phyloP scores from a whole-genome alignment of 2,329 filamentous ascomycete genomes.

The Cordyceps cicadae region DNA sequence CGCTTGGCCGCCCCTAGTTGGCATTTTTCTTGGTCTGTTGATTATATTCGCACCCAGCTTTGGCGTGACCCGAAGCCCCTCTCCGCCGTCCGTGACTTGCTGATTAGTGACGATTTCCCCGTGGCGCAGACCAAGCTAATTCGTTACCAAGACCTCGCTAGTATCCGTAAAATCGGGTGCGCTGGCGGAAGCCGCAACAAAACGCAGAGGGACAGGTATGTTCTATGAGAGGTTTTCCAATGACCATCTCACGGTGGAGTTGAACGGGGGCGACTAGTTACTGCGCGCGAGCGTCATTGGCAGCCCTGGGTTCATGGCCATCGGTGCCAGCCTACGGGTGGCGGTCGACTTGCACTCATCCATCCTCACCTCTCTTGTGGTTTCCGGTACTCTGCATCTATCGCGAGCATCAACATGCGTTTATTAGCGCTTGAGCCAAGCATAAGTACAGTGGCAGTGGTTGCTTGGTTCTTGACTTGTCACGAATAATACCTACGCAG shows the following conservation, averaged over 20 bases:
- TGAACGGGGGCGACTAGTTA: neutral
- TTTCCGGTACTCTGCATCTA: neutral
- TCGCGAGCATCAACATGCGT: neutral
- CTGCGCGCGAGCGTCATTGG: neutral
- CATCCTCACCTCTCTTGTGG: neutral
- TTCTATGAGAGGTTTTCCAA: constrained; percentile 2
- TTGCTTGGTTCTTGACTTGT: neutral
- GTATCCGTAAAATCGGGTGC: neutral
- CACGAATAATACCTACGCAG: neutral
- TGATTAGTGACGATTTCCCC: neutral
- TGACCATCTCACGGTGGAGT: neutral
- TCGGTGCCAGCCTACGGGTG: neutral
- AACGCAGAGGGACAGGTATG: neutral
- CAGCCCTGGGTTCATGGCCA: neutral
- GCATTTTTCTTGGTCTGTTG: neutral
- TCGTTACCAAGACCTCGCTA: neutral
- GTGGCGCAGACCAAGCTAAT: constrained; percentile 1
- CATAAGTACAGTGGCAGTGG: neutral
- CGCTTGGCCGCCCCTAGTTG: neutral
- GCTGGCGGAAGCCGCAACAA: neutral
- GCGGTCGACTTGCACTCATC: neutral
- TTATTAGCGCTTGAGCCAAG: neutral
- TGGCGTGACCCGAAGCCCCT: neutral
- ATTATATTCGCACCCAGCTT: neutral
- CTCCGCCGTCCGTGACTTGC: neutral